These are phyloP conservation scores for Arthrobotrys entomopaga DNA, from an alignment of 2,329 filamentous ascomycete genomes.

Conservation along the genomic window DNA sequence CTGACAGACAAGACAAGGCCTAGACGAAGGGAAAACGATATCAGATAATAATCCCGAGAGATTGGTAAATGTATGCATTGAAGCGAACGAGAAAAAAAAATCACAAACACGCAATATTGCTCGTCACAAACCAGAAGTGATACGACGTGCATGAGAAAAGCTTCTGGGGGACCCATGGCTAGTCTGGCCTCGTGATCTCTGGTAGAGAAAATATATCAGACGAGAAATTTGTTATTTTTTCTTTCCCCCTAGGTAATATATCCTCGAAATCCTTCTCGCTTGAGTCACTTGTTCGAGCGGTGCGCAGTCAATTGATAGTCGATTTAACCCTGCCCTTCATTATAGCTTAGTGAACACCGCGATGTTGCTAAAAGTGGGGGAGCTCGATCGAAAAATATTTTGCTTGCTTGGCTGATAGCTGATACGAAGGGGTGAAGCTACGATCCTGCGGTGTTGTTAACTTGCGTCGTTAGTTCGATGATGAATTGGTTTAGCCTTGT, in stretches of 20 bases:
- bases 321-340: not conserved
- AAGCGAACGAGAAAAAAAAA: constrained; percentile 42
- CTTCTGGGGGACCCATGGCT: constrained; percentile 36
- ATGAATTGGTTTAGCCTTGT: not conserved
- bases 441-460: not conserved
- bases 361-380: constrained; percentile 27
- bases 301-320: constrained; percentile 12
- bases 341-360: constrained; percentile 1
- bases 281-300: constrained; percentile 38
- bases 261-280: constrained; percentile 11
- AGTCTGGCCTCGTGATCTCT: constrained; percentile 43
- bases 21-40: constrained; percentile 26
- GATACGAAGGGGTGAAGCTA: too few species aligned
- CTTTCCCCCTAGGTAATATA: not conserved
- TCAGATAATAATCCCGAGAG: constrained; percentile 30
- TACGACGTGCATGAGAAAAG: constrained; percentile 47
- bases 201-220: constrained; percentile 45
- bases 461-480: too few species aligned
- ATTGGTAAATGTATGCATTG: constrained; percentile 45
- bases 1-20: not conserved
- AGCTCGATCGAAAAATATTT: not conserved
- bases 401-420: too few species aligned
- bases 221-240: constrained; percentile 24
- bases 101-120: constrained; percentile 34
- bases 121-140: constrained; percentile 34